Base-by-base conservation (phyloP, 768 basidiomycete genomes). In the Hortiboletus campestris region DNA sequence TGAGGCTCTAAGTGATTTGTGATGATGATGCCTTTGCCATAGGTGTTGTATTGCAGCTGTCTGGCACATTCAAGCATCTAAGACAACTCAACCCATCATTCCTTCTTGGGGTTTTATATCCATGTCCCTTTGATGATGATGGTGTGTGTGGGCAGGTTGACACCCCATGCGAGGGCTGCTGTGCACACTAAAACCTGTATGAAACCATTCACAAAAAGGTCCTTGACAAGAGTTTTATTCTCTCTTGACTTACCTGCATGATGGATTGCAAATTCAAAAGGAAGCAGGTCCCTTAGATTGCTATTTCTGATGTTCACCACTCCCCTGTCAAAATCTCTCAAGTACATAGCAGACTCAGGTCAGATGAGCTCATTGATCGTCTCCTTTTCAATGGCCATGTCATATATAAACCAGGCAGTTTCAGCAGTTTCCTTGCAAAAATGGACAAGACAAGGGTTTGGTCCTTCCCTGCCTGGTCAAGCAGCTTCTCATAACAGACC, bases 71-170 rank as follows among this genome's bases (percentile, higher is more conserved):
- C 97, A 3, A 98, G 85, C 97, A 99, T 98, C 74, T 99, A 85
- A 1, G 92, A 95, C 7, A 98, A 75, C 70, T 98, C 97, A 4
- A 91, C 89, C 97, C 97, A 99, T 4, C 91, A 85, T 19, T 97
- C 97, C 74, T 98, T 97, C 74, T 97, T 94, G 0, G 97, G 97
- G 71, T 97, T 98, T 75, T 98, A 99, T 58, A 98, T 95, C 74
- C 98, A 95, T 0, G 97, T 98, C n/a, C 97, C 97, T 71, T 98
- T 99, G 80, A 99, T 98, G 76, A 98, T 94, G 74, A 98, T 96
- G 9, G 93, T 89, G 61, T 98, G 97, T 1, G 95, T 96, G 4
- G 97, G 97, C 0, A 98, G 76, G 68, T 99, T 99, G 74, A 99
- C 96, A 76, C 96, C 97, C 97, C 97, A 99, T 1, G 97, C 97